Evolutionary conservation across 306 rosid genomes (phyloP).

Genomic region (Datisca glomerata): DNA sequence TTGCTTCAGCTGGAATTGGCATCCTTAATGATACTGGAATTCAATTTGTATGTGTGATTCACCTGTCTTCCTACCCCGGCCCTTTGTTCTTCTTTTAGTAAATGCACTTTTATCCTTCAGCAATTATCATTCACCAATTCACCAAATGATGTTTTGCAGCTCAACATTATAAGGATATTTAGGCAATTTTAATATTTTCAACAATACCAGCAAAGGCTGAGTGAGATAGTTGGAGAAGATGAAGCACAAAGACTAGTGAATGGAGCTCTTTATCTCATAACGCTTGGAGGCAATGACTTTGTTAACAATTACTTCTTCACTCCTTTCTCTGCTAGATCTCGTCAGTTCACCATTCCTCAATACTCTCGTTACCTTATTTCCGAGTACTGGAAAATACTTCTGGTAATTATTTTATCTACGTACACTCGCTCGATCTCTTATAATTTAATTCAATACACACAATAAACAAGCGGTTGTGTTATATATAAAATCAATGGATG

Average conservation of each 20-base stretch:
- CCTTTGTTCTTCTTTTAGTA: too few species aligned
- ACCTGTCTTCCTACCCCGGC: too few species aligned
- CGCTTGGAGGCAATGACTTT: conserved; percentile 4
- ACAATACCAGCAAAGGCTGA: neutral
- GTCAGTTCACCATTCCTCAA: neutral
- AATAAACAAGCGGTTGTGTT: too few species aligned
- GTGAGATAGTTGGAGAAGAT: neutral
- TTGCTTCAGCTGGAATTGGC: conserved; percentile 4
- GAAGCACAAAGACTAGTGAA: neutral
- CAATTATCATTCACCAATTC: too few species aligned
- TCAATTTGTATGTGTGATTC: conserved; percentile 1
- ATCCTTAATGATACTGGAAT: neutral
- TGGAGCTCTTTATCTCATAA: neutral
- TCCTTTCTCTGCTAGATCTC: neutral
- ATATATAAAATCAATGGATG: too few species aligned
- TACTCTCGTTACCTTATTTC: neutral
- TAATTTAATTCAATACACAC: too few species aligned
- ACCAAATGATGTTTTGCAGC: too few species aligned
- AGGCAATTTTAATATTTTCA: neutral
- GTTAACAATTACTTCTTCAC: neutral
- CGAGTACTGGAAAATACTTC: conserved; percentile 2
- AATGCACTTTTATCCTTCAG: too few species aligned
- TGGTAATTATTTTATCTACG: too few species aligned
- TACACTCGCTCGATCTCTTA: too few species aligned
- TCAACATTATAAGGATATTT: neutral